Evolutionary conservation across 2,329 filamentous ascomycete species (phyloP), one percentile per base, ranked within the genome.

Genomic region (Moelleriella libera): DNA sequence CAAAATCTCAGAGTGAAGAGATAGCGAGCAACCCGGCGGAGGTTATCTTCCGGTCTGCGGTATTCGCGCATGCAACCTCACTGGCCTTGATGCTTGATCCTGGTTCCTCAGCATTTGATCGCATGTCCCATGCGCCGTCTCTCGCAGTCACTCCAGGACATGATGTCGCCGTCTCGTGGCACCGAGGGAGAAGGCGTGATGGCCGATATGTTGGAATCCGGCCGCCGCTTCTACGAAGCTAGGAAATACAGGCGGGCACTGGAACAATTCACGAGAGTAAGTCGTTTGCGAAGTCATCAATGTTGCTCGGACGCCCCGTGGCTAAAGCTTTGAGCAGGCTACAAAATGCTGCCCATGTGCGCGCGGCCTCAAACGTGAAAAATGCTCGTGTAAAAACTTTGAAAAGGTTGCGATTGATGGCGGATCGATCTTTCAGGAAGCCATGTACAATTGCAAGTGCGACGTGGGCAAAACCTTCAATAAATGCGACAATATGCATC

Each of bases 371-470:
- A 63, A 58, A 44, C 60, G 67, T 7, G 58, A 62, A 21, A 58
- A 64, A 30, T 68, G 66, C 54, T 52, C 50, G 5, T 69, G 67
- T 53, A 69, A 69, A 50, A 54, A 67, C 48, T 68, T 62, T 41
- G 61, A 66, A 42, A 55, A 57, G 29, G 56, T 63, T 9, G 63
- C 59, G 3, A 47, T 46, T 1, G 55, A 61, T 31, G 56, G 57
- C 31, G 61, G 59, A 9, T 64, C 62, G n/a, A 63, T 69, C 29
- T 68, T 68, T 51, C 55, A 64, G 3, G 67, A 69, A 52, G 66
- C 65, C 44, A 67, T 67, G 60, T 62, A 64, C 47, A 62, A 57
- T 8, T 69, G 67, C 53, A 54, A 48, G 4, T 69, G 67, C 48
- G 46, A 50, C 3, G 62, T 64, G 5, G 60, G 63, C 10, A 63